Evolutionary conservation across 2,329 filamentous ascomycete species (phyloP).

Genomic region (Huntiella bhutanensis): DNA sequence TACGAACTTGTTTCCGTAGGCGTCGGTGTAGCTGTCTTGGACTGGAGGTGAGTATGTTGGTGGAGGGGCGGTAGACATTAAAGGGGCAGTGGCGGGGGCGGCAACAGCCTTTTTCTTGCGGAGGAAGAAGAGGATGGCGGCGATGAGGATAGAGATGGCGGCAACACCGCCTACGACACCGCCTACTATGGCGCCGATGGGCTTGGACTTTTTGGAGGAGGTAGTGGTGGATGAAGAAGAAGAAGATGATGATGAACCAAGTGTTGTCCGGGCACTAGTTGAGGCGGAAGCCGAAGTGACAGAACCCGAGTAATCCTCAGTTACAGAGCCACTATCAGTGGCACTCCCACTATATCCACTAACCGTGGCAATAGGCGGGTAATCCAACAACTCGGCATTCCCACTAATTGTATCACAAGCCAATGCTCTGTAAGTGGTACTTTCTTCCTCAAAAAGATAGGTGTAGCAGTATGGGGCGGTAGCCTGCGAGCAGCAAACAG

Average conservation of each 20-base stretch:
- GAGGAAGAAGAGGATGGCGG: slow-evolving; percentile 23
- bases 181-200: slow-evolving; percentile 19
- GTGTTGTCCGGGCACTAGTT: background rate
- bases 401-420: slow-evolving; percentile 16
- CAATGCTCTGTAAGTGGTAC: slow-evolving; percentile 12
- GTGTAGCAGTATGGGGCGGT: slow-evolving; percentile 16
- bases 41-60: slow-evolving; percentile 14
- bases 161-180: slow-evolving; percentile 18
- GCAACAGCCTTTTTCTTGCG: slow-evolving; percentile 18
- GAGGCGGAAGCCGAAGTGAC: slow-evolving; percentile 6
- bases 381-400: slow-evolving; percentile 16
- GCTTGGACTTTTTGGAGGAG: slow-evolving; percentile 12
- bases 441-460: slow-evolving; percentile 16
- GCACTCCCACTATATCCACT: slow-evolving; percentile 8
- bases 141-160: slow-evolving; percentile 22
- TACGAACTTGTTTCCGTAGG: slow-evolving; percentile 1
- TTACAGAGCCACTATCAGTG: slow-evolving; percentile 1
- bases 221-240: background rate
- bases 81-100: background rate
- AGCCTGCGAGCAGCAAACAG: slow-evolving; percentile 17
- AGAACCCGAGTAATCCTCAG: slow-evolving; percentile 8
- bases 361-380: slow-evolving; percentile 14
- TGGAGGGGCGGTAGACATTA: slow-evolving; percentile 13
- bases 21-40: slow-evolving; percentile 3
- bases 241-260: background rate